phyloP scores from a whole-genome alignment of 495 filamentous ascomycete species.

The Aspergillus avenaceus region DNA sequence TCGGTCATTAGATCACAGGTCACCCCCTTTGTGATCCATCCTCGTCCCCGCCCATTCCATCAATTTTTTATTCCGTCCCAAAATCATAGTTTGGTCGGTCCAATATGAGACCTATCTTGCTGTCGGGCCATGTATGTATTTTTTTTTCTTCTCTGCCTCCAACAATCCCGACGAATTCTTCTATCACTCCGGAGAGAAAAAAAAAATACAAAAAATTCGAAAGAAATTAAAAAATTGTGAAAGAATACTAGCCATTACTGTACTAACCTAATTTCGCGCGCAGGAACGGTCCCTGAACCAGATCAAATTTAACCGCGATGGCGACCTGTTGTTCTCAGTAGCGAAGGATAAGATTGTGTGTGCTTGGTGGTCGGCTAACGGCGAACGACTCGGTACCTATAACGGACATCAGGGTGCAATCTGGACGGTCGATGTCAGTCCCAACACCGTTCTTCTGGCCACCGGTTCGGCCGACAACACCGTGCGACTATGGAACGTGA shows the following conservation, averaged over 20 bases:
- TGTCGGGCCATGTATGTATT: slow-evolving; percentile 79
- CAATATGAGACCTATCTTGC: slow-evolving; percentile 88
- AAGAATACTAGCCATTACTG: no score
- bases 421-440: slow-evolving; percentile 98
- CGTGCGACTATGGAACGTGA: slow-evolving; percentile 93
- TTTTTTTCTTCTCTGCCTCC: no score
- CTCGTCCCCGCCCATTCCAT: slow-evolving; percentile 7
- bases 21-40: slow-evolving; percentile 17
- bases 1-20: slow-evolving; percentile 14
- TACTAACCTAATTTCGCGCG: slow-evolving; percentile 9
- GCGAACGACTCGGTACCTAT: slow-evolving; percentile 93
- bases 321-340: slow-evolving; percentile 95
- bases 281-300: slow-evolving; percentile 96
- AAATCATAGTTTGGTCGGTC: slow-evolving; percentile 17
- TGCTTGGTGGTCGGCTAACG: slow-evolving; percentile 91
- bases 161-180: slow-evolving; percentile 15
- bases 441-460: slow-evolving; percentile 87
- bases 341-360: slow-evolving; percentile 97
- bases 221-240: slow-evolving; percentile 18
- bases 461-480: slow-evolving; percentile 98
- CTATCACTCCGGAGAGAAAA: slow-evolving; percentile 2
- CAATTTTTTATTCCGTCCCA: slow-evolving; percentile 5
- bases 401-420: slow-evolving; percentile 94
- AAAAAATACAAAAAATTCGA: slow-evolving; percentile 2
- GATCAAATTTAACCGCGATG: slow-evolving; percentile 95